A percentile compares a stretch with the other conserved stretches of the same genome.
Evolutionary conservation across 306 rosid genomes (phyloP).

Genomic region (Vigna trinervia): DNA sequence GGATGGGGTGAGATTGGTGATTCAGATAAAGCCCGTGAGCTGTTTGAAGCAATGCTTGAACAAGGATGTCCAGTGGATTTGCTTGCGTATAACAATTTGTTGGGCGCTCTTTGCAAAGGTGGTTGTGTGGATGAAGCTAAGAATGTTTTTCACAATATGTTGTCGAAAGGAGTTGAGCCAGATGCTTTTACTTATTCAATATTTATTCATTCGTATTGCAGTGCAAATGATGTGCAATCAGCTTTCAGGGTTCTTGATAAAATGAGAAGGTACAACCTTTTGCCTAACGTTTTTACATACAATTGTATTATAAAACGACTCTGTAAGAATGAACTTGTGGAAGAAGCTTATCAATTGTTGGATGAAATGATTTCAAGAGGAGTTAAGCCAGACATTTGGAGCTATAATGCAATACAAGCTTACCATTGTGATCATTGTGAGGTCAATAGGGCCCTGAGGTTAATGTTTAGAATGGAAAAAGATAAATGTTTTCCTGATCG

Average conservation of each 20-base stretch:
- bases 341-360: slow-evolving; percentile 85
- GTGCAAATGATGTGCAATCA: slow-evolving; percentile 52
- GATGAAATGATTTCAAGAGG: slow-evolving; percentile 84
- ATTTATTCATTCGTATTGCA: slow-evolving; percentile 72
- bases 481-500: slow-evolving; percentile 66
- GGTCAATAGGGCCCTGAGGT: slow-evolving; percentile 71
- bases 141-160: slow-evolving; percentile 60
- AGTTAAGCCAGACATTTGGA: slow-evolving; percentile 75
- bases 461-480: slow-evolving; percentile 73
- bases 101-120: slow-evolving; percentile 79
- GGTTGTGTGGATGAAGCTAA: slow-evolving; percentile 70
- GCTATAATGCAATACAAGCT: slow-evolving; percentile 84
- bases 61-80: slow-evolving; percentile 67
- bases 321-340: slow-evolving; percentile 75
- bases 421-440: slow-evolving; percentile 85
- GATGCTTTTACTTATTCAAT: slow-evolving; percentile 79
- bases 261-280: slow-evolving; percentile 65
- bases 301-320: slow-evolving; percentile 79
- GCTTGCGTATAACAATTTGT: slow-evolving; percentile 70
- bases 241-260: slow-evolving; percentile 69
- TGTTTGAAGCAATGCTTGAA: slow-evolving; percentile 79
- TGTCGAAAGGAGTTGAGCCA: slow-evolving; percentile 57
- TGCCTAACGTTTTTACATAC: slow-evolving; percentile 76
- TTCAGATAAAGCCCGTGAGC: slow-evolving; percentile 58
- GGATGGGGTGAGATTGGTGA: slow-evolving; percentile 86